Base-by-base conservation (phyloP, 139 green algal species). In the Ostreobium quekettii region DNA sequence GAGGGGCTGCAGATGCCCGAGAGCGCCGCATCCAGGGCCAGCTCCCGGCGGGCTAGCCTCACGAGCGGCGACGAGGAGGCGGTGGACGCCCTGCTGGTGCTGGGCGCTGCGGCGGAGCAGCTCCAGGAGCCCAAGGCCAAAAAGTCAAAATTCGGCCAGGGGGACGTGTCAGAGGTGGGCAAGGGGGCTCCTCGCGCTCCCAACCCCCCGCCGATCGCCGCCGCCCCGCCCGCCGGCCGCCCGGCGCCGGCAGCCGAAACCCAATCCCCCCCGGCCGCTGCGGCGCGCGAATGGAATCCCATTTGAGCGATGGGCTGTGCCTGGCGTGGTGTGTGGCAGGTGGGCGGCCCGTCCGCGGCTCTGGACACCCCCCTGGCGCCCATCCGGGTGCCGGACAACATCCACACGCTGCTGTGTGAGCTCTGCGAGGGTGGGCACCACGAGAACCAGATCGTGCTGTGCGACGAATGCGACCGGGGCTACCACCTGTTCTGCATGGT, bases 381-480 rank as follows among this genome's bases (percentile, higher is more conserved):
- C 19, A 77, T 71, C 58, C 71, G 69, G 2, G 71, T 77, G 61
- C 77, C 78, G 5, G 60, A 71, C 32, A 83, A 85, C 59, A 75
- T 87, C 68, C 67, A 76, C 36, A 70, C 56, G 15, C 65, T 89
- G 32, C 36, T 71, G 48, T 91, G 82, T 56, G 78, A 87, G 71
- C 70, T 82, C 15, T 91, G 86, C 67, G 38, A 66, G 1, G 84
- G 85, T 5, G 79, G 81, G 1, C 82, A 86, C 2, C 70, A 80
- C 57, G 84, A 93, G 64, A 79, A 88, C 30, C 68, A 81, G 59
- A 91, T 95, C 60, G 83, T 96, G 64, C 73, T 91, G 26, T 96
- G 90, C 72, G 89, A 95, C 70, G 60, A 72, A 11, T 96, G 89
- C 67, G 53, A 36, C 5, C 49, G 76, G 49, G 86, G 83, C 8